These are phyloP conservation scores for Penicillium paxilli DNA, from an alignment of 495 filamentous ascomycete genomes.

Conservation along the genomic window DNA sequence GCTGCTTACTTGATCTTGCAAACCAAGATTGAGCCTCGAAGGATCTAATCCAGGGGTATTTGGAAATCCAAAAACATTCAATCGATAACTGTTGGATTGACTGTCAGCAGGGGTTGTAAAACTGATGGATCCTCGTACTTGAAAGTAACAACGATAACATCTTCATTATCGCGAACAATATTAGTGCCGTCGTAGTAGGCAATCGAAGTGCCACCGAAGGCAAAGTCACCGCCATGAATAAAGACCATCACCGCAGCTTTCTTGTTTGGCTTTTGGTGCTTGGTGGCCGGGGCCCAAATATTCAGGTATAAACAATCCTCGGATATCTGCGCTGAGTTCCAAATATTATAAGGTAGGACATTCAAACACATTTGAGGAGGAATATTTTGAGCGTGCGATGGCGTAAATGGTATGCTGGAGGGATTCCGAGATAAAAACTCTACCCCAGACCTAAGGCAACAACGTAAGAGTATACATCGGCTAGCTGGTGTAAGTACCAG, in stretches of 20 bases:
- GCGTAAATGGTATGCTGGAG: too few relatives aligned
- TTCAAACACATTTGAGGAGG: too few relatives aligned
- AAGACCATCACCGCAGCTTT: constrained; percentile 21
- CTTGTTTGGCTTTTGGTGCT: not conserved
- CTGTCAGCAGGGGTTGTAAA: not conserved
- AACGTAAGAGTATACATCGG: too few relatives aligned
- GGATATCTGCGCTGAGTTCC: constrained; percentile 11
- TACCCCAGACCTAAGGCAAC: too few relatives aligned
- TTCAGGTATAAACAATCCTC: constrained; percentile 58
- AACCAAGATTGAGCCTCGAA: constrained; percentile 26
- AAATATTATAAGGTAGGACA: constrained; percentile 8
- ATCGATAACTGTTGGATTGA: constrained; percentile 30
- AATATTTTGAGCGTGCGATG: too few relatives aligned
- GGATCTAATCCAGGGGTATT: constrained; percentile 21
- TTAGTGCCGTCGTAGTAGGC: constrained; percentile 39
- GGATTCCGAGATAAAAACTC: too few relatives aligned
- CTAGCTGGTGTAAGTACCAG: too few relatives aligned
- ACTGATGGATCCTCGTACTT: not conserved
- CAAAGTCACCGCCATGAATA: constrained; percentile 28
- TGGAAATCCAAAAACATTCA: constrained; percentile 40
- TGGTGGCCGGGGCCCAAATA: constrained; percentile 41
- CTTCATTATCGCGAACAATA: constrained; percentile 25
- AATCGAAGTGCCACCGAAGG: constrained; percentile 27
- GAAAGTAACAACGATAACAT: constrained; percentile 37
- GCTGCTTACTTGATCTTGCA: constrained; percentile 31